These are phyloP conservation scores for Tilletia setariae DNA, from an alignment of 1,284 basidiomycete genomes.

Conservation along the genomic window DNA sequence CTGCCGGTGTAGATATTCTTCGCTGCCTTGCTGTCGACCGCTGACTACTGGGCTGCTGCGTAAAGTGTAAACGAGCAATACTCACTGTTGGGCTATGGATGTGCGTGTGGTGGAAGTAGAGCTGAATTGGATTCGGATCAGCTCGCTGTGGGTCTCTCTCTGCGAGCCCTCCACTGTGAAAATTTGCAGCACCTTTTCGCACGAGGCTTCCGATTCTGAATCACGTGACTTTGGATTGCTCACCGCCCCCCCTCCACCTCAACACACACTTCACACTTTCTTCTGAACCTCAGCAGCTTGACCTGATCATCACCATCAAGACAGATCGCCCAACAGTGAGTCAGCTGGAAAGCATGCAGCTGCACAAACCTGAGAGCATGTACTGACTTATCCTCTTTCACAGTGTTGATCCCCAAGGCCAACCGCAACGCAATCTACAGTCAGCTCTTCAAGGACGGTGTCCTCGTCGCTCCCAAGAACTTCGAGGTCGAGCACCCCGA, in stretches of 20 bases:
- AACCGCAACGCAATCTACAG: conserved; percentile 54
- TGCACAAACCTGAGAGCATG: no score
- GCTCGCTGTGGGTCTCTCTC: background rate
- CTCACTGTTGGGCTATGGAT: conserved; percentile 10
- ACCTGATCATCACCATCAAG: background rate
- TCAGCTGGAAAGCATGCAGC: no score
- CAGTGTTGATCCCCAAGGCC: conserved; percentile 54
- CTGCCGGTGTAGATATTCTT: no score
- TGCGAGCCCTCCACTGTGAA: background rate
- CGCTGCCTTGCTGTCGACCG: no score
- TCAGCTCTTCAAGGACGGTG: conserved; percentile 63
- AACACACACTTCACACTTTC: background rate
- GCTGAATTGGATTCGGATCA: background rate
- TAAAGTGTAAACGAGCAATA: background rate
- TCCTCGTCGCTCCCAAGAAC: conserved; percentile 98
- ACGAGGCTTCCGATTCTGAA: background rate
- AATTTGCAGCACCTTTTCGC: no score
- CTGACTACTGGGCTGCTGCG: background rate
- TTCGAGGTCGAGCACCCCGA: conserved; percentile 97
- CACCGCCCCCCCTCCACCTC: background rate
- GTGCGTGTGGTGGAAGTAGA: background rate
- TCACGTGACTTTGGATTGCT: background rate
- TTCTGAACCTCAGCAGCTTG: background rate
- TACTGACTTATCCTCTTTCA: no score
- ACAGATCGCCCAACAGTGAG: conserved; percentile 12